Percentiles rank a stretch among this genome's conserved stretches.
These are phyloP conservation scores for Corynascus novoguineensis DNA, from an alignment of 495 filamentous ascomycete genomes.

Conservation along the genomic window DNA sequence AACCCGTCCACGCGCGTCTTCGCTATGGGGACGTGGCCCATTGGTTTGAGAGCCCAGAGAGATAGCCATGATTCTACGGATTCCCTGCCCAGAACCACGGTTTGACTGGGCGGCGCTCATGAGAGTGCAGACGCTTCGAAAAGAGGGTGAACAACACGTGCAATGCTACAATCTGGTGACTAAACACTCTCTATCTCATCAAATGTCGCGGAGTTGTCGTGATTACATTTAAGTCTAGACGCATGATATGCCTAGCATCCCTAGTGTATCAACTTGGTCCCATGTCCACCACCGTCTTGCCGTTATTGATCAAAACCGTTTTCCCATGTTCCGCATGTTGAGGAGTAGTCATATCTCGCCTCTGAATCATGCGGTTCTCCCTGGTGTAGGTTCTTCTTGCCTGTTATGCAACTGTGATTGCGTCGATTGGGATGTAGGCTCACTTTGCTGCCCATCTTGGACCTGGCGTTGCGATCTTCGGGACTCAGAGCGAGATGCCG, in stretches of 20 bases:
- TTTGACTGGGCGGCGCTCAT: no score
- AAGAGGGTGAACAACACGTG: no score
- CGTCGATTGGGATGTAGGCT: background rate
- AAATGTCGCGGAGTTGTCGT: background rate
- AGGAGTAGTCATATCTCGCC: background rate
- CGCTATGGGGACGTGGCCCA: no score
- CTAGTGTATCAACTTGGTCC: background rate
- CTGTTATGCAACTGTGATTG: background rate
- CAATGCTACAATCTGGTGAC: background rate
- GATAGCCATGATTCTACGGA: no score
- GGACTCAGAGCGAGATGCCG: background rate
- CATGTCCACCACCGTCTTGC: background rate
- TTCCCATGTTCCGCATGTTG: no score
- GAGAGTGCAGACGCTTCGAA: no score
- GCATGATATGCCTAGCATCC: background rate
- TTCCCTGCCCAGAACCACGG: no score
- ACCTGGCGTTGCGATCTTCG: background rate
- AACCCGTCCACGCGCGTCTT: no score
- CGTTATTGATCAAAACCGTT: background rate
- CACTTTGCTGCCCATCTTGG: background rate
- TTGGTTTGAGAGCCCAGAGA: no score
- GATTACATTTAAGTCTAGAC: slow-evolving; percentile 4
- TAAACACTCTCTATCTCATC: background rate
- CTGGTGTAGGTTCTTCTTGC: background rate
- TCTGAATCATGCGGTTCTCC: background rate